Conservation (phyloP, 306 rosid species). For the Biancaea sappan region DNA sequence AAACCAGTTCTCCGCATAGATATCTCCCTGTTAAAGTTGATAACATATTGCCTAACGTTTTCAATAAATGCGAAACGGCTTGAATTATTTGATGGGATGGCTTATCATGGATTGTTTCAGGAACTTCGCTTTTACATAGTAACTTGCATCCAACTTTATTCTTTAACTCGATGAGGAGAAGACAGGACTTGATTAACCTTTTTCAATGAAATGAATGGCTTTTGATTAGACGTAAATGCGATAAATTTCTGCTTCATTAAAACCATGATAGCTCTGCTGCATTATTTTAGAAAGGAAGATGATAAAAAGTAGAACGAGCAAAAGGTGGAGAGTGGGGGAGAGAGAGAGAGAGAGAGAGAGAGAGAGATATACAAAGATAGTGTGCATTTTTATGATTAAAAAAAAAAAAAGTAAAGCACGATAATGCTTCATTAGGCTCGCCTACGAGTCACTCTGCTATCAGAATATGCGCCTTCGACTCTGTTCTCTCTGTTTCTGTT, state of each 20-base stretch:
- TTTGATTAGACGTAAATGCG: background rate
- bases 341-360: background rate
- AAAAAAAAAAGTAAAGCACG: background rate
- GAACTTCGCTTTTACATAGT: background rate
- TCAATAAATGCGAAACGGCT: background rate
- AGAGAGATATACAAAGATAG: background rate
- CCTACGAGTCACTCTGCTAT: slow-evolving; percentile 11
- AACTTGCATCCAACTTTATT: background rate
- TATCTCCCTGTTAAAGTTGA: background rate
- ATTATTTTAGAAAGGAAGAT: slow-evolving; percentile 18
- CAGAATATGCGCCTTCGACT: background rate
- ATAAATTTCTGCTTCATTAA: background rate
- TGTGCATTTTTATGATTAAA: background rate
- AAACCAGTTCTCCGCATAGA: too few species aligned
- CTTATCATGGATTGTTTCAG: background rate
- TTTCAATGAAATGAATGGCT: background rate
- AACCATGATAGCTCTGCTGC: background rate
- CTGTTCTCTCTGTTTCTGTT: slow-evolving; percentile 3
- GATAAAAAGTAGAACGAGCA: slow-evolving; percentile 10
- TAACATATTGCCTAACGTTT: background rate
- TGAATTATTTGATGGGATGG: background rate
- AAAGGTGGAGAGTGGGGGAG: slow-evolving; percentile 19
- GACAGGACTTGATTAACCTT: background rate
- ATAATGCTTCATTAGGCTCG: background rate
- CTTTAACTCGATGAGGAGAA: background rate